Conservation (phyloP, 2,329 filamentous ascomycete species). For the Penicillium palitans region DNA sequence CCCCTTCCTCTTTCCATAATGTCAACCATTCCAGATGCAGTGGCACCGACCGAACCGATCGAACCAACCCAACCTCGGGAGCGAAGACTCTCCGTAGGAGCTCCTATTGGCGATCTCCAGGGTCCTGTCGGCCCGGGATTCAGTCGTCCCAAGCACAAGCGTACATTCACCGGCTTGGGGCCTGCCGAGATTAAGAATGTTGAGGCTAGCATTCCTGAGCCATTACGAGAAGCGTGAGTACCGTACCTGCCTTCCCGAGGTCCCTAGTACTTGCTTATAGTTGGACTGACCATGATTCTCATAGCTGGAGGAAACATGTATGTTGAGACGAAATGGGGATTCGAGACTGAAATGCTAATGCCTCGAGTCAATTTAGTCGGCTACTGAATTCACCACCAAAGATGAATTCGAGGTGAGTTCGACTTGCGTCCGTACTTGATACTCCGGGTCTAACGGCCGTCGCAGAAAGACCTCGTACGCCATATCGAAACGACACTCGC, state of each 20-base stretch:
- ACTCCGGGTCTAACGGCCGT: conserved; percentile 6
- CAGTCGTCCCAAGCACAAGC: conserved; percentile 90
- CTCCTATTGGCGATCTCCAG: conserved; percentile 81
- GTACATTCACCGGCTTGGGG: conserved; percentile 93
- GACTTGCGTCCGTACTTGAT: neutral
- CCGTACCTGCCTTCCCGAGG: conserved; percentile 43
- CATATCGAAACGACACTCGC: conserved; percentile 97
- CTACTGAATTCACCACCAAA: conserved; percentile 69
- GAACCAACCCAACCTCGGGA: conserved; percentile 54
- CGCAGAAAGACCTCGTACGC: conserved; percentile 76
- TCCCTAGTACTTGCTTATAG: neutral
- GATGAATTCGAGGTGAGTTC: conserved; percentile 69
- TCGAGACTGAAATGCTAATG: conserved; percentile 3
- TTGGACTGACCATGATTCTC: conserved; percentile 18
- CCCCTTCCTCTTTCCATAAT: neutral
- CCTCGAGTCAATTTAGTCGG: conserved; percentile 49
- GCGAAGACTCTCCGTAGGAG: conserved; percentile 76
- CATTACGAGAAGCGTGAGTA: conserved; percentile 78
- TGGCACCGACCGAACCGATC: conserved; percentile 24
- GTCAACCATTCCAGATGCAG: neutral
- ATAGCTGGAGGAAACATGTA: conserved; percentile 63
- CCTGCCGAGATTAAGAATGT: conserved; percentile 89
- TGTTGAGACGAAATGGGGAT: conserved; percentile 21
- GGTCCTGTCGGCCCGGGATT: conserved; percentile 85
- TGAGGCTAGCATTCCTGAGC: conserved; percentile 87